These are phyloP conservation scores for Bipolaris cookei DNA, from an alignment of 2,329 filamentous ascomycete species.

Conservation along the genomic window DNA sequence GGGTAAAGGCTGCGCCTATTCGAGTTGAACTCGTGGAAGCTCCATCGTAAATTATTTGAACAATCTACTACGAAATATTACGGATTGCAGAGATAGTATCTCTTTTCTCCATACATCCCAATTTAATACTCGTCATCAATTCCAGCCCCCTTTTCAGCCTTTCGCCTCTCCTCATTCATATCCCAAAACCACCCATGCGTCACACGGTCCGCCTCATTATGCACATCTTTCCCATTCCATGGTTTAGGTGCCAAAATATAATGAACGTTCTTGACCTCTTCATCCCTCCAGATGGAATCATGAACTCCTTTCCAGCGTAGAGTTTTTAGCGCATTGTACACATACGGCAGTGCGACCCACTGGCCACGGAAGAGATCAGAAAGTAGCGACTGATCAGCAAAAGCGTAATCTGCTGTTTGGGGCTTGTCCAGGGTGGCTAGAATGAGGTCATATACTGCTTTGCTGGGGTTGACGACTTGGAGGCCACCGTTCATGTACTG, in stretches of 20 bases:
- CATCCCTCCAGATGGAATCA: constrained; percentile 65
- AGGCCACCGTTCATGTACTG: constrained; percentile 65
- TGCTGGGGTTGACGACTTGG: constrained; percentile 64
- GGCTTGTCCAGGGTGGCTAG: constrained; percentile 50
- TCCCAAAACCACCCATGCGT: constrained; percentile 4
- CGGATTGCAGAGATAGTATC: neutral
- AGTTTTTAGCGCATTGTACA: constrained; percentile 67
- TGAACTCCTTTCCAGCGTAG: constrained; percentile 62
- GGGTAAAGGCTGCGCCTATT: no score
- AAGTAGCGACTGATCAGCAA: constrained; percentile 65
- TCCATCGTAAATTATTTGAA: no score
- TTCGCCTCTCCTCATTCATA: neutral
- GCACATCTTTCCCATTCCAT: neutral
- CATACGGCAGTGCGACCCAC: constrained; percentile 65
- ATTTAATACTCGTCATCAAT: neutral
- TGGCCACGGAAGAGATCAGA: constrained; percentile 62
- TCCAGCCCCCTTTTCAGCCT: neutral
- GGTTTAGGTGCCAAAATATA: constrained; percentile 55
- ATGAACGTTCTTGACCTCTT: constrained; percentile 67
- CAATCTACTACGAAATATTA: no score
- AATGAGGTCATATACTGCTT: constrained; percentile 59
- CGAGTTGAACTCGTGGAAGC: no score
- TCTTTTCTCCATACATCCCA: neutral
- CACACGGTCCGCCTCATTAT: neutral
- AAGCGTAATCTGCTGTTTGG: constrained; percentile 54